Base-by-base conservation (phyloP, 257 asterid genomes). In the Ophiorrhiza pumila region DNA sequence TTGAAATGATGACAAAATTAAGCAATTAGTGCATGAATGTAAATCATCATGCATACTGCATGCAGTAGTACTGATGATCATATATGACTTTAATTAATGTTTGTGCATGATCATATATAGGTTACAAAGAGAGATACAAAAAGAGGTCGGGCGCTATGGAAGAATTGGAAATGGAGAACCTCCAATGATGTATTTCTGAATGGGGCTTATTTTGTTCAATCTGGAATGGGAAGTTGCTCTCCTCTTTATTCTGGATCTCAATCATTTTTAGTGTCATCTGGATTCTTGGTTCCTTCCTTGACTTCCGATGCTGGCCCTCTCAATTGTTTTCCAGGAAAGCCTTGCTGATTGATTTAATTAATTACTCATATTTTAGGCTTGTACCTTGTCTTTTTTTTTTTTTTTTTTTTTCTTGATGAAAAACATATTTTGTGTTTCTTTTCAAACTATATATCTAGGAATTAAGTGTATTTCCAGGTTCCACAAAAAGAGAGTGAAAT, bases 281-380 rank as follows among this genome's bases (percentile, higher is more conserved):
- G 76, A 29, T 18, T 17, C 47, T 23, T 72, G 59, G 68, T 47
- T 45, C 76, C 69, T 32, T 29, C 69, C 60, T 60, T 73, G 65
- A 65, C 72, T 31, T 29, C 71, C 3, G 77, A 73, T 63, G 71
- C 67, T 41, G 78, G 78, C 13, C 78, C 72, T 55, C 78, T 74
- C 50, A 55, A 6, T 65, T 74, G 78, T 55, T 2, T 15, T 12
- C 23, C n/a, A 18, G 17, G 42, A 25, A 7, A 0, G 35, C 8
- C 72, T 1, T 74, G 72, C 31, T 62, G 47, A 62, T 10, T 2
- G 2, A 31, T 1, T 1, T 5, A 29, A 37, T 2, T 37, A 37
- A 7, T 31, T 37, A 3, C 3, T 37, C n/a, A 37, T 37, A 2
- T 37, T 6, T 2, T 6, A 7, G 3, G 3, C 42, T 37, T 37